These are phyloP conservation scores for Trametes cingulata DNA, from an alignment of 768 basidiomycete species.

Conservation along the genomic window DNA sequence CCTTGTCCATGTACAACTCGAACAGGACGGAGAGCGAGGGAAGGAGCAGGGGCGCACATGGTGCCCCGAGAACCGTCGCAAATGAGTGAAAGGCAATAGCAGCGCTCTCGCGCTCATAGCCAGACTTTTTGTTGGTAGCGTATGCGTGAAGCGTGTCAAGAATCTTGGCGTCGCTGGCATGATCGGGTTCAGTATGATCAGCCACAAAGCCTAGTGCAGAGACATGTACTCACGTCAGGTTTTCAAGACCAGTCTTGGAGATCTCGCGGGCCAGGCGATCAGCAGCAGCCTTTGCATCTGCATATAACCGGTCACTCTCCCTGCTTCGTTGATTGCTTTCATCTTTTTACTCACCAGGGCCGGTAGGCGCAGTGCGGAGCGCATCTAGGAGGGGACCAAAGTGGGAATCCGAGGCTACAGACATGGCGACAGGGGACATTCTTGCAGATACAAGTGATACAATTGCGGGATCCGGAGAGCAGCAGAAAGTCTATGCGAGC, in stretches of 20 bases:
- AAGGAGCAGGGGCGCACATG: constrained; percentile 73
- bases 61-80: constrained; percentile 64
- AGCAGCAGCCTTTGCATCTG: constrained; percentile 83
- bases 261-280: constrained; percentile 78
- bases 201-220: not conserved
- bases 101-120: constrained; percentile 85
- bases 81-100: constrained; percentile 80
- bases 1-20: constrained; percentile 91
- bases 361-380: constrained; percentile 40
- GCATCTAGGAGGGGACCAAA: constrained; percentile 49
- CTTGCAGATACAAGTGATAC: constrained; percentile 27
- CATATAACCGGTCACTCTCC: not conserved
- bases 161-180: constrained; percentile 57
- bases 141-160: constrained; percentile 65
- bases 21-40: constrained; percentile 75
- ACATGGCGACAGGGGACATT: constrained; percentile 60
- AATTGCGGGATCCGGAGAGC: constrained; percentile 24
- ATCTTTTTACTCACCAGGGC: constrained; percentile 33
- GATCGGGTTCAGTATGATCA: constrained; percentile 3
- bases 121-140: constrained; percentile 83
- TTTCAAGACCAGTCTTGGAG: constrained; percentile 59
- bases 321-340: not conserved
- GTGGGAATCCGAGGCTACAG: constrained; percentile 42
- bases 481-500: constrained; percentile 23
- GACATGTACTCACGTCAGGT: constrained; percentile 50